Base-by-base conservation (phyloP, 208 protist species). In the Leishmania tropica region DNA sequence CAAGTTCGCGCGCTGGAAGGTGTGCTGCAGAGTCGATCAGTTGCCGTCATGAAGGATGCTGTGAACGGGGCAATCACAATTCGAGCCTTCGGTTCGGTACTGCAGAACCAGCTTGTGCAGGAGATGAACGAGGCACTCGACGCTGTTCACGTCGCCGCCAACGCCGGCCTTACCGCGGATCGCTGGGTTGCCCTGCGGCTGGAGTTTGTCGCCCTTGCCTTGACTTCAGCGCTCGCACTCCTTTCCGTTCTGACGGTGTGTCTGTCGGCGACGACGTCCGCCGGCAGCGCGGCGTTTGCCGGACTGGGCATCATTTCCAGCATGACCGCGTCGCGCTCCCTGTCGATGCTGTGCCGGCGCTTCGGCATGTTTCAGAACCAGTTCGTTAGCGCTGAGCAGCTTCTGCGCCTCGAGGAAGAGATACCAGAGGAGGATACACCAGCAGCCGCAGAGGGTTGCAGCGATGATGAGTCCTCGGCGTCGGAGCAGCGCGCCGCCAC, bases 321-420 rank as follows among this genome's bases (percentile, higher is more conserved):
- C 81, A 89, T 96, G 84, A 85, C 86, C 2, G 85, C 89, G 40
- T 87, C 90, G 70, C 83, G 85, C 28, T 86, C 88, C 64, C 78
- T 95, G 40, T 88, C 88, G 10, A 84, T 92, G 86, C 83, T 95
- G 74, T 96, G 90, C 82, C 85, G 90, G 19, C 83, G 89, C 83
- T 81, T 90, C 24, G 88, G 90, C 72, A 89, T 94, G 81, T 94
- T 96, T 78, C 91, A 96, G 76, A 88, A 89, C 77, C 89, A 94
- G 80, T 96, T 89, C 80, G 90, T 96, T n/a, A 91, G 90, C 79
- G 91, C 90, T 8, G 91, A 94, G 75, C 85, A 93, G 76, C 82
- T 95, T 31, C 83, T 93, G 37, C 85, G 80, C 6, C 82, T 96
- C 35, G 80, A 90, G 67, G 80, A 85, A 45, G 86, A 89, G 71